Evolutionary conservation across 805 yeast species (phyloP).

Genomic region (Henningerozyma blattae): DNA sequence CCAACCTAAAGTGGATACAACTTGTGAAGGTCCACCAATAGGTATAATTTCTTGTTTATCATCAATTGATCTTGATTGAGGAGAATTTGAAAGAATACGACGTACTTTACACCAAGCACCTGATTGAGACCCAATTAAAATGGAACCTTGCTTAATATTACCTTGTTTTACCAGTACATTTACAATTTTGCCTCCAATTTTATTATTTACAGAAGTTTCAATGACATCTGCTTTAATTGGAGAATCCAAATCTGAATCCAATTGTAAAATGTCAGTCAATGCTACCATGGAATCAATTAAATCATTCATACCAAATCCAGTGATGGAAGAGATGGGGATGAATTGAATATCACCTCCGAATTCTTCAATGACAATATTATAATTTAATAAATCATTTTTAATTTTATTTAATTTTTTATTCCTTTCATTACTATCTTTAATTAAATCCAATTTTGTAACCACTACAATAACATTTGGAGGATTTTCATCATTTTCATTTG

Average conservation of each 20-base stretch:
- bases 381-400: slow-evolving; percentile 58
- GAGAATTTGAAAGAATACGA: slow-evolving; percentile 60
- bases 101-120: slow-evolving; percentile 71
- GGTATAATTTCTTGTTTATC: slow-evolving; percentile 40
- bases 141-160: slow-evolving; percentile 35
- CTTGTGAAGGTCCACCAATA: slow-evolving; percentile 91
- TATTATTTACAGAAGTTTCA: slow-evolving; percentile 73
- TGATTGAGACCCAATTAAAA: neutral
- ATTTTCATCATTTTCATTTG: too few species aligned
- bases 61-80: neutral
- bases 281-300: slow-evolving; percentile 83
- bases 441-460: slow-evolving; percentile 81
- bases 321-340: slow-evolving; percentile 75
- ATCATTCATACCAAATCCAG: slow-evolving; percentile 83
- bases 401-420: slow-evolving; percentile 68
- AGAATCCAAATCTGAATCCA: slow-evolving; percentile 35
- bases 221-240: slow-evolving; percentile 74
- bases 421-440: slow-evolving; percentile 20
- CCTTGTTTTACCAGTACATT: slow-evolving; percentile 81
- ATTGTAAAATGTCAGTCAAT: slow-evolving; percentile 71
- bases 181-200: too few species aligned
- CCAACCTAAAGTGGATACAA: slow-evolving; percentile 92
- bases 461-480: slow-evolving; percentile 76
- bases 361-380: slow-evolving; percentile 79
- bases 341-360: slow-evolving; percentile 94